Evolutionary conservation across 2,329 filamentous ascomycete species (phyloP).

Genomic region (Leptodontidium sp.): DNA sequence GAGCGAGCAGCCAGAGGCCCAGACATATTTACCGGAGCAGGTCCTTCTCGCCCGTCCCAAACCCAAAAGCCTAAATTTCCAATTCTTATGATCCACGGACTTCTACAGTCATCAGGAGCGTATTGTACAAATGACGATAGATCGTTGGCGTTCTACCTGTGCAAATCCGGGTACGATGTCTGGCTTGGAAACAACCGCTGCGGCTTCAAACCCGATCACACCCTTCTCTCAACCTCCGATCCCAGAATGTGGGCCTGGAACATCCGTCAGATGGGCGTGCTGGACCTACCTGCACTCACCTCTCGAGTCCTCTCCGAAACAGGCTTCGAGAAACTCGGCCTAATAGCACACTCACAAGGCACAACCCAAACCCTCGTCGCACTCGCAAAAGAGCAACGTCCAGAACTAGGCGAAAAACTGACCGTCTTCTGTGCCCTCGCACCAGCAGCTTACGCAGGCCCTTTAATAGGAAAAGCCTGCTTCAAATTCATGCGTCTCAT

Average conservation of each 20-base stretch:
- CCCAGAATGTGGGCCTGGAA: slow-evolving; percentile 98
- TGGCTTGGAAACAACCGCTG: slow-evolving; percentile 96
- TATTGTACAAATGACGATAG: slow-evolving; percentile 92
- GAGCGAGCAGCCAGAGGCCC: slow-evolving; percentile 65
- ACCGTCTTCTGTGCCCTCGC: slow-evolving; percentile 92
- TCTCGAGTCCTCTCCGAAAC: slow-evolving; percentile 84
- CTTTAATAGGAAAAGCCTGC: slow-evolving; percentile 84
- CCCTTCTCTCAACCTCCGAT: slow-evolving; percentile 73
- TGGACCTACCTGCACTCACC: slow-evolving; percentile 84
- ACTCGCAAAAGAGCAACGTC: slow-evolving; percentile 87
- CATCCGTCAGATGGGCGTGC: slow-evolving; percentile 89
- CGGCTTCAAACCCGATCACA: slow-evolving; percentile 82
- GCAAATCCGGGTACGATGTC: slow-evolving; percentile 91
- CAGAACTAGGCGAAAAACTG: slow-evolving; percentile 81
- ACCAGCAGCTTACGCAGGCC: slow-evolving; percentile 88
- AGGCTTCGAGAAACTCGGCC: slow-evolving; percentile 80
- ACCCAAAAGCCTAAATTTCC: slow-evolving; percentile 68
- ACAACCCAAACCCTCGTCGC: slow-evolving; percentile 90
- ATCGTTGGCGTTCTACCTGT: slow-evolving; percentile 89
- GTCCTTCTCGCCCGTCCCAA: slow-evolving; percentile 49
- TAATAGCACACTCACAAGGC: slow-evolving; percentile 90
- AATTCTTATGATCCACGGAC: slow-evolving; percentile 85
- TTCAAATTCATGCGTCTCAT: slow-evolving; percentile 92
- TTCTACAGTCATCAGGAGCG: slow-evolving; percentile 86
- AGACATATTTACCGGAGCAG: slow-evolving; percentile 64